Conservation (phyloP, 179 eudicot genomes). For the Pouteria campechiana region DNA sequence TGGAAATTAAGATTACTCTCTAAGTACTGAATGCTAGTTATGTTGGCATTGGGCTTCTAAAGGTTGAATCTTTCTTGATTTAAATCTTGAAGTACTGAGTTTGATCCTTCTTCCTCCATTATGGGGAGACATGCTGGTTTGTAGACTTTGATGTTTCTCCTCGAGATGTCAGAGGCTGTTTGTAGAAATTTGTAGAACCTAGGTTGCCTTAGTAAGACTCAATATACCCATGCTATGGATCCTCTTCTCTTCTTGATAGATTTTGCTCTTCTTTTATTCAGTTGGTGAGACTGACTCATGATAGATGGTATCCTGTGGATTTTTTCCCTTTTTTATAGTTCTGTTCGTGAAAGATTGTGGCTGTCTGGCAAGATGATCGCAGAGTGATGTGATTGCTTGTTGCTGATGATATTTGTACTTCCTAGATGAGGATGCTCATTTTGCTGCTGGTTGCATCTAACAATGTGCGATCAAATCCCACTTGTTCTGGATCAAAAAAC, state of each 20-base stretch:
- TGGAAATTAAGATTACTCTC: no score
- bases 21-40: no score
- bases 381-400: no score
- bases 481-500: no score
- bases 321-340: slow-evolving; percentile 9
- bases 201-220: neutral
- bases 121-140: no score
- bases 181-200: slow-evolving; percentile 5
- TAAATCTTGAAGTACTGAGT: no score
- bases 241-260: neutral
- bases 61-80: no score
- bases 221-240: neutral
- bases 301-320: neutral
- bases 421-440: slow-evolving; percentile 9
- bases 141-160: slow-evolving; percentile 3
- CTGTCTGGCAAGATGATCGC: slow-evolving; percentile 18
- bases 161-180: neutral
- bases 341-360: slow-evolving; percentile 16
- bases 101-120: no score
- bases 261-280: neutral
- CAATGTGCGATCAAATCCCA: no score
- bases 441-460: slow-evolving; percentile 16
- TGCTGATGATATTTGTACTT: slow-evolving; percentile 22
- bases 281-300: neutral
- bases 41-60: no score